Base-by-base conservation (phyloP, 768 basidiomycete species). In the Tylopilus rubrobrunneus region DNA sequence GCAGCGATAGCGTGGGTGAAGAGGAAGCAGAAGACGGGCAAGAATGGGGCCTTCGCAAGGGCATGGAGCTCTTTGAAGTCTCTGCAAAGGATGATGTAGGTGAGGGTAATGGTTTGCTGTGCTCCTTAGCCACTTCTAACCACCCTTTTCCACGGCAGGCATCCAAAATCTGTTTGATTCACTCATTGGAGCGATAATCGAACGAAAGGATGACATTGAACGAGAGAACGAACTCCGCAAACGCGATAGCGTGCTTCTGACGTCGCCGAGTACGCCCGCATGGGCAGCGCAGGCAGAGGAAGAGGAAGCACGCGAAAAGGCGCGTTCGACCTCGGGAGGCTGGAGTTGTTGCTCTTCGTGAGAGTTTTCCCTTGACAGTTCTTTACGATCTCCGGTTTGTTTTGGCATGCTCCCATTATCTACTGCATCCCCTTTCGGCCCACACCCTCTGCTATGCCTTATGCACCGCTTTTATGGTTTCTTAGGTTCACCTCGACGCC, bases 31-130 rank as follows among this genome's bases (percentile, higher is more conserved):
- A 75, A 6, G 80, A 79, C 19, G 73, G 73, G 4, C 73, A 74
- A 39, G 87, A 87, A 65, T 90, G 88, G 86, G 87, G 89, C 6
- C 76, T 88, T 37, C 83, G 78, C 65, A 87, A 87, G 66, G 87
- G 84, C 56, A 91, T 94, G 84, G 87, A 89, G 64, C 78, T 95
- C 17, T 91, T 89, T 59, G 91, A 96, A 67, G 91, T 96, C 19
- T 94, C 91, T 42, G 88, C 94, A 49, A 94, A 94, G 71, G 92
- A 94, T 62, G 87, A 90, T 64, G 64, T 73, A 31, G 93, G 92
- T 93, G 56, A 58, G 62, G 17, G 23, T 19, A 27, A 31, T 39
- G 37, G 45, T 27, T 19, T 48, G 31, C 17, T 48, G 27, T 3
- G 2, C 25, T 52, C 9, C 11, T 46, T 56, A 64, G 56, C 52